Percentiles rank a stretch among this genome's conserved stretches.
Conservation (phyloP, 495 filamentous ascomycete species). For the Clohesyomyces aquaticus region DNA sequence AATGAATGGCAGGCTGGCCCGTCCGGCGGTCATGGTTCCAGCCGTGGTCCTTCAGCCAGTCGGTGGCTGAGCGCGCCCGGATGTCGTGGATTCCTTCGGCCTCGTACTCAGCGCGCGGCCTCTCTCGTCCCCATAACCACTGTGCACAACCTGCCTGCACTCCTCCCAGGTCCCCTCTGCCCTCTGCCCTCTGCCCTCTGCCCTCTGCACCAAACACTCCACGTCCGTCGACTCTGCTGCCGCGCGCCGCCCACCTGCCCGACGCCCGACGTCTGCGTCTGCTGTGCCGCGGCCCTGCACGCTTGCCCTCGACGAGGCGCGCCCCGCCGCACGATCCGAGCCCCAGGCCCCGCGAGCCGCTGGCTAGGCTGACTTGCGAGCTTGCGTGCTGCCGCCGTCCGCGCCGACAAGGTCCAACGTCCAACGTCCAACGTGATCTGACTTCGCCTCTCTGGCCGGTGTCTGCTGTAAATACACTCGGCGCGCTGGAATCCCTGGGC, state of each 20-base stretch:
- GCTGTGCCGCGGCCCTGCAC: neutral
- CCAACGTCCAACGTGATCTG: neutral
- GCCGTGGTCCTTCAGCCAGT: conserved; percentile 12
- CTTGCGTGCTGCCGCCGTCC: too few species aligned
- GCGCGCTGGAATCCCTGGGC: neutral
- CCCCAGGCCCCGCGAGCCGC: too few species aligned
- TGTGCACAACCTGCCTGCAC: neutral
- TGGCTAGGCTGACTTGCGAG: conserved; percentile 34
- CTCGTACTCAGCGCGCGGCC: neutral
- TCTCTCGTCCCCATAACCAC: neutral
- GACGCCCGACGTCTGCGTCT: conserved; percentile 1
- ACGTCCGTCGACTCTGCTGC: neutral
- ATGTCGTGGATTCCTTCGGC: neutral
- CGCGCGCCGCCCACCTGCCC: neutral
- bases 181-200: neutral
- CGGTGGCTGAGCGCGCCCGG: conserved; percentile 14
- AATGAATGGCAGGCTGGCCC: neutral
- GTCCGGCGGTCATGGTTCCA: conserved; percentile 15
- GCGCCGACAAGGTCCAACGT: too few species aligned
- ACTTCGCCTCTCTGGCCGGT: neutral
- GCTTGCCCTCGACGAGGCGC: neutral
- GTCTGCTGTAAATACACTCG: neutral
- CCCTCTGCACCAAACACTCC: neutral
- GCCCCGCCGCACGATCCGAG: neutral
- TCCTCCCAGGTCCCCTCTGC: neutral